phyloP scores from a whole-genome alignment of 345 rosid genomes.

The Populus davidiana region DNA sequence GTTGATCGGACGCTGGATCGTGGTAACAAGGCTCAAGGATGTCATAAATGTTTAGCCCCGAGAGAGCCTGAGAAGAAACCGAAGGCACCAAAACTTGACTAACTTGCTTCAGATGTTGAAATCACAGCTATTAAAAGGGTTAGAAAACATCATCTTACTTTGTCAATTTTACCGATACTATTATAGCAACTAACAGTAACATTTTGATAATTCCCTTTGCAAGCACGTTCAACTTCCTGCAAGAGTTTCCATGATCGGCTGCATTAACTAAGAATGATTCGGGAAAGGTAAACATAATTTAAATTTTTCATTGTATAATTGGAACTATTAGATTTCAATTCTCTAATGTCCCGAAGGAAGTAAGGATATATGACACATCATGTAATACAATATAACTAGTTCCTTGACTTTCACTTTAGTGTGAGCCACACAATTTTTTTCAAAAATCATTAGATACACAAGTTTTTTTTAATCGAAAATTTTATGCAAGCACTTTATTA shows the following conservation, averaged over 20 bases:
- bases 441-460: too few species aligned
- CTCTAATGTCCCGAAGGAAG: not conserved
- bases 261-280: not conserved
- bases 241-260: not conserved
- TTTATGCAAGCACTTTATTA: too few species aligned
- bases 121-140: not conserved
- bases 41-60: slow-evolving; percentile 38
- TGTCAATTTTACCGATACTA: slow-evolving; percentile 17
- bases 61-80: slow-evolving; percentile 21
- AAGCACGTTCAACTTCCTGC: slow-evolving; percentile 23
- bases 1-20: slow-evolving; percentile 15
- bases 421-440: too few species aligned
- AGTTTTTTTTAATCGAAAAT: too few species aligned
- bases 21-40: slow-evolving; percentile 53
- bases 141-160: slow-evolving; percentile 21
- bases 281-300: too few species aligned
- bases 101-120: not conserved
- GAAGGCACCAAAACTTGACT: not conserved
- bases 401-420: too few species aligned
- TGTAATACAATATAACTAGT: too few species aligned
- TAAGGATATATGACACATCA: too few species aligned
- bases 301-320: too few species aligned
- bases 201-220: slow-evolving; percentile 34
- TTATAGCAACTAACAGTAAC: slow-evolving; percentile 7
- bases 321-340: too few species aligned